These are phyloP conservation scores for Calonectria multiphialidica DNA, from an alignment of 2,329 filamentous ascomycete genomes.

Conservation along the genomic window DNA sequence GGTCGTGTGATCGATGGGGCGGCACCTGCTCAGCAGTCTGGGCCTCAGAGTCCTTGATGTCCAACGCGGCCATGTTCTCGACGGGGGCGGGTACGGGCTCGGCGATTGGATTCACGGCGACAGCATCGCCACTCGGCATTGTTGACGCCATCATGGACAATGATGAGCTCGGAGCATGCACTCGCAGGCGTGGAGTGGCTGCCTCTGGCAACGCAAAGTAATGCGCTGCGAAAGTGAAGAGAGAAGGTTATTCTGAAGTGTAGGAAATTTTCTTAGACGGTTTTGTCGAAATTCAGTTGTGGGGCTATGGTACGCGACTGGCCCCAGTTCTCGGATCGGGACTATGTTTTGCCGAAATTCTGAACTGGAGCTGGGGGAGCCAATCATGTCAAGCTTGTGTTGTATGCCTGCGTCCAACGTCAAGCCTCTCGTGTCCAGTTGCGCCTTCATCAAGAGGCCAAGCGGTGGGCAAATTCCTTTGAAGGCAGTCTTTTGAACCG, in stretches of 20 bases:
- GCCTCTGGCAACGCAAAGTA: conserved; percentile 32
- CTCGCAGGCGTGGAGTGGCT: conserved; percentile 35
- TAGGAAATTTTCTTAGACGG: conserved; percentile 36
- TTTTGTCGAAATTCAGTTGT: conserved; percentile 40
- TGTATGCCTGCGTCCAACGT: conserved; percentile 26
- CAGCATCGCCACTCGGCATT: conserved; percentile 39
- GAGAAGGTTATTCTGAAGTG: conserved; percentile 31
- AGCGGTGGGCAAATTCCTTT: conserved; percentile 17
- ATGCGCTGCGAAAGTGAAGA: conserved; percentile 33
- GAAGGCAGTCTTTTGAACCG: neutral
- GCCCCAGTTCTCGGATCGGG: neutral
- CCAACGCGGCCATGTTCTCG: conserved; percentile 41
- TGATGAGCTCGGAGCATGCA: conserved; percentile 36
- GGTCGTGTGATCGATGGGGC: conserved; percentile 78
- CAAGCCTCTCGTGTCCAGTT: conserved; percentile 36
- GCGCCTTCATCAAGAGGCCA: conserved; percentile 27
- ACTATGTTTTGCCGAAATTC: conserved; percentile 8
- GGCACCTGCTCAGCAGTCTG: conserved; percentile 51
- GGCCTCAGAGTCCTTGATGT: conserved; percentile 40
- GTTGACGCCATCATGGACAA: conserved; percentile 39
- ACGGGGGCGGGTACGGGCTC: conserved; percentile 34
- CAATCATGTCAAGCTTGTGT: conserved; percentile 33
- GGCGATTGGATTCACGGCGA: conserved; percentile 27
- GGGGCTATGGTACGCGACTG: conserved; percentile 22
- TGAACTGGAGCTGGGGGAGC: conserved; percentile 12